These are phyloP conservation scores for Mollisiaceae sp. DNA, from an alignment of 2,329 filamentous ascomycete species.

Conservation along the genomic window DNA sequence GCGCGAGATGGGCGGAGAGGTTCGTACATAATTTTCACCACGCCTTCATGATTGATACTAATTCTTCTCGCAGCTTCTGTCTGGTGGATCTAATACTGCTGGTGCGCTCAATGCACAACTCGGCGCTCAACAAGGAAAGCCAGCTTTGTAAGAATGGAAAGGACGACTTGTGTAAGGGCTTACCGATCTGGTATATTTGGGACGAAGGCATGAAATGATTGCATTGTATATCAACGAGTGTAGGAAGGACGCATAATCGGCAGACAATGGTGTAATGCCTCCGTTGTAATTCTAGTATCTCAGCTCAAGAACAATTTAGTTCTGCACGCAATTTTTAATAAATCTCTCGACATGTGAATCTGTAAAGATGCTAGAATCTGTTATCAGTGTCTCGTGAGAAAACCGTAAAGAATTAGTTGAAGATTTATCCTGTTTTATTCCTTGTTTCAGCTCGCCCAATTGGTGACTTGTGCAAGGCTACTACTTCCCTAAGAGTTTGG, in stretches of 20 bases:
- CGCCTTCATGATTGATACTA: slow-evolving; percentile 17
- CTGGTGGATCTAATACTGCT: slow-evolving; percentile 34
- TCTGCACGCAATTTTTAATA: background rate
- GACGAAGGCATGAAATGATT: slow-evolving; percentile 26
- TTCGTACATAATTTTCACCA: slow-evolving; percentile 40
- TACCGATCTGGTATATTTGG: slow-evolving; percentile 8
- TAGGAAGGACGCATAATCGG: slow-evolving; percentile 32
- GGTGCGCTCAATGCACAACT: slow-evolving; percentile 38
- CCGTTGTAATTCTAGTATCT: slow-evolving; percentile 44
- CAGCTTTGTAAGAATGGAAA: slow-evolving; percentile 39
- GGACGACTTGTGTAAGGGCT: slow-evolving; percentile 8
- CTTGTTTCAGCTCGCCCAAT: slow-evolving; percentile 18
- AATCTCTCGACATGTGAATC: background rate
- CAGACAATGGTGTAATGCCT: slow-evolving; percentile 33
- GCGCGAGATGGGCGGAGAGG: slow-evolving; percentile 88
- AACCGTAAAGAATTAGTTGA: background rate
- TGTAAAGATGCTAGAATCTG: background rate
- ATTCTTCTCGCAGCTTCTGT: slow-evolving; percentile 35
- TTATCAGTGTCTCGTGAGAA: background rate
- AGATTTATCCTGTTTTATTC: background rate
- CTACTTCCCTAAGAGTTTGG: slow-evolving; percentile 10
- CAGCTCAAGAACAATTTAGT: slow-evolving; percentile 37
- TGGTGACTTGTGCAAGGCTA: slow-evolving; percentile 22
- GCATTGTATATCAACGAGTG: slow-evolving; percentile 38
- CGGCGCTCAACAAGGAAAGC: slow-evolving; percentile 36